Evolutionary conservation across 2,329 filamentous ascomycete species (phyloP).

Genomic region (Xenoacremonium recifei): DNA sequence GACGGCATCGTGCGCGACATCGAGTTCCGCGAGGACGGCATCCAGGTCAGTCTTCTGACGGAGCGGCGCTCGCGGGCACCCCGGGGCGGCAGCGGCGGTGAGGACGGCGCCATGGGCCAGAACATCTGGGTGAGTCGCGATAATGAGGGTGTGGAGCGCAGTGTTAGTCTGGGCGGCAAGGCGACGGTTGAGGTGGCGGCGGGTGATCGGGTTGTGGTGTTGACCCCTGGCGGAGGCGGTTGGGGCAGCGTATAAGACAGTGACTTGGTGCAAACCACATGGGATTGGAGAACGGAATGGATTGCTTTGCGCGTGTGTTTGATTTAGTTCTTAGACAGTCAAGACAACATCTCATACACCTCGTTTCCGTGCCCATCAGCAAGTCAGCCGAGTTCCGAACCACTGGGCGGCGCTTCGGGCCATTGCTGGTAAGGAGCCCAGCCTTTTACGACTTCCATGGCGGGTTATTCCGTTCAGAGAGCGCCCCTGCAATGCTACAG

Average conservation of each 20-base stretch:
- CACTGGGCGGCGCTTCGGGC: too few relatives aligned
- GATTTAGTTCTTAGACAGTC: too few relatives aligned
- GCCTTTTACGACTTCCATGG: too few relatives aligned
- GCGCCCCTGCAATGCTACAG: too few relatives aligned
- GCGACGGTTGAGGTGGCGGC: conserved; percentile 15
- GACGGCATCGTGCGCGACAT: conserved; percentile 76
- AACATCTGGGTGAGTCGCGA: conserved; percentile 61
- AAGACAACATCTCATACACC: too few relatives aligned
- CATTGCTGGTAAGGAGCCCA: too few relatives aligned
- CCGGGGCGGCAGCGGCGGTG: conserved; percentile 69
- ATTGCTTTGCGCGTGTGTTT: too few relatives aligned
- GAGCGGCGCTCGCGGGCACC: conserved; percentile 46
- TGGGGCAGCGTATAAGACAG: conserved; percentile 7
- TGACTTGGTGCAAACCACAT: neutral
- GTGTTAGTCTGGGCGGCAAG: conserved; percentile 23
- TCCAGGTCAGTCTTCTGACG: conserved; percentile 12
- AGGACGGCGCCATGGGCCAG: conserved; percentile 62
- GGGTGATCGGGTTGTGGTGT: conserved; percentile 14
- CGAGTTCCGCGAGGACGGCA: conserved; percentile 52
- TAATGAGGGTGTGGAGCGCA: conserved; percentile 28
- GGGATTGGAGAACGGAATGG: neutral
- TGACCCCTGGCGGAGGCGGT: conserved; percentile 18
- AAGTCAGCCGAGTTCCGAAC: too few relatives aligned
- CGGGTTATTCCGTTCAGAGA: too few relatives aligned
- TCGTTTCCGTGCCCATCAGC: too few relatives aligned